Conservation (phyloP, 2,329 filamentous ascomycete species). For the Neocucurbitaria cava region DNA sequence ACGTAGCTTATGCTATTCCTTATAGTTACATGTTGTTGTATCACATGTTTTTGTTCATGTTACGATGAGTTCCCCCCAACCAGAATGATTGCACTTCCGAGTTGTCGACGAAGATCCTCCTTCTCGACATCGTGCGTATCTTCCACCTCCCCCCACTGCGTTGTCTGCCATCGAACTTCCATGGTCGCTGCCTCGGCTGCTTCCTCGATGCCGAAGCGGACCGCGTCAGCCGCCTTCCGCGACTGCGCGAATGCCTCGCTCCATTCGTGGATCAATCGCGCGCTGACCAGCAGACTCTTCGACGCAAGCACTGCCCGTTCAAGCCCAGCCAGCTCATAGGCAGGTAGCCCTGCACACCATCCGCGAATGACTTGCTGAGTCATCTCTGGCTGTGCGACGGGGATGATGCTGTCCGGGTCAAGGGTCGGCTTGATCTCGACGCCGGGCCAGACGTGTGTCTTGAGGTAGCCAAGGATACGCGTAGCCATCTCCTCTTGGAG, state of each 20-base stretch:
- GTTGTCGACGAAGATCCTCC: slow-evolving; percentile 85
- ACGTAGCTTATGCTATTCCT: neutral
- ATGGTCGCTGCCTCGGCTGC: slow-evolving; percentile 78
- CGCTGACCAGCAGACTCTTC: slow-evolving; percentile 83
- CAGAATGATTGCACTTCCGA: slow-evolving; percentile 85
- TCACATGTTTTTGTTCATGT: neutral
- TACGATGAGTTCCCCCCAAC: slow-evolving; percentile 58
- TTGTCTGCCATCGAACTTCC: slow-evolving; percentile 90
- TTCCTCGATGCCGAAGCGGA: slow-evolving; percentile 78
- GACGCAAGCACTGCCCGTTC: slow-evolving; percentile 84
- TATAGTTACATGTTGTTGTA: neutral
- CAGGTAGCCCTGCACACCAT: slow-evolving; percentile 75
- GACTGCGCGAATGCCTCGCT: slow-evolving; percentile 71
- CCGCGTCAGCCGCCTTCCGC: slow-evolving; percentile 49
- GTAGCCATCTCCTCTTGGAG: slow-evolving; percentile 74
- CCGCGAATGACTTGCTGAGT: slow-evolving; percentile 79
- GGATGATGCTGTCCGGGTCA: slow-evolving; percentile 78
- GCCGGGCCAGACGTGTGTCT: slow-evolving; percentile 80
- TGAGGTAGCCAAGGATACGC: slow-evolving; percentile 75
- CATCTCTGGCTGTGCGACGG: slow-evolving; percentile 72
- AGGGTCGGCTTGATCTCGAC: slow-evolving; percentile 81
- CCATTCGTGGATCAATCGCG: slow-evolving; percentile 84
- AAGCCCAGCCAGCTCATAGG: slow-evolving; percentile 84
- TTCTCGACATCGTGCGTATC: slow-evolving; percentile 97
- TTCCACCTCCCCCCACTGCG: slow-evolving; percentile 94